These are phyloP conservation scores for Peltaster fructicola DNA, from an alignment of 2,329 filamentous ascomycete genomes.

Conservation along the genomic window DNA sequence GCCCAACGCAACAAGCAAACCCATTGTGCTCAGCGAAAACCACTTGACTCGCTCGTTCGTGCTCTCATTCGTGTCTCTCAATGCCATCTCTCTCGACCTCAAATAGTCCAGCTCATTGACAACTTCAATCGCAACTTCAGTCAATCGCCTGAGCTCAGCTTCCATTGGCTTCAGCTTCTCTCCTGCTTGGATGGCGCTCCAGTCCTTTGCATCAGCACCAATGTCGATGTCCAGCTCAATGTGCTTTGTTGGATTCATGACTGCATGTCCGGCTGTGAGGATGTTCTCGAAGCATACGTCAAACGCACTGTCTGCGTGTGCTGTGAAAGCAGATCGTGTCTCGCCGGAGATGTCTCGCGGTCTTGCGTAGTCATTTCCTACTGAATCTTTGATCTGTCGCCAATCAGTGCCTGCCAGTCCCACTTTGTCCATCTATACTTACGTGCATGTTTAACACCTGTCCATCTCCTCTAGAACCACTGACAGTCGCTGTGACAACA, in stretches of 20 bases:
- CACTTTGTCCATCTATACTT: conserved; percentile 20
- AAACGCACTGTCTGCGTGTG: conserved; percentile 54
- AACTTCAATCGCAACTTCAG: conserved; percentile 77
- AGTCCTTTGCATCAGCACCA: conserved; percentile 92
- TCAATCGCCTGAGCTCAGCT: conserved; percentile 79
- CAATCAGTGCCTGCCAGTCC: not conserved
- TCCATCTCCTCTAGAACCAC: conserved; percentile 77
- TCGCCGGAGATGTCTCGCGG: conserved; percentile 86
- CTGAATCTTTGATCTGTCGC: conserved; percentile 75
- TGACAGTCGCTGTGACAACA: conserved; percentile 78
- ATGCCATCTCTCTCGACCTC: conserved; percentile 72
- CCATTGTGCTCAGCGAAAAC: conserved; percentile 90
- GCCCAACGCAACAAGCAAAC: conserved; percentile 73
- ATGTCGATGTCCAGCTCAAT: conserved; percentile 92
- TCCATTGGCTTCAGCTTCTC: conserved; percentile 96
- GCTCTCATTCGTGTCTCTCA: conserved; percentile 97
- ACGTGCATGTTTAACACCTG: conserved; percentile 91
- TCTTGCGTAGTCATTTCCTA: conserved; percentile 88
- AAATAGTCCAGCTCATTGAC: conserved; percentile 95
- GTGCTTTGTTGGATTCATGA: conserved; percentile 42
- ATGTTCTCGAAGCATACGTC: conserved; percentile 12
- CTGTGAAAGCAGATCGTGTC: conserved; percentile 84
- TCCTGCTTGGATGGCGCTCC: conserved; percentile 82
- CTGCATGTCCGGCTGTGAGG: conserved; percentile 34
- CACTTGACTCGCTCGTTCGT: conserved; percentile 97